Percentiles rank a stretch among this genome's conserved stretches.
Evolutionary conservation across 2,329 filamentous ascomycete species (phyloP).

Genomic region (Trichoderma lentiforme): DNA sequence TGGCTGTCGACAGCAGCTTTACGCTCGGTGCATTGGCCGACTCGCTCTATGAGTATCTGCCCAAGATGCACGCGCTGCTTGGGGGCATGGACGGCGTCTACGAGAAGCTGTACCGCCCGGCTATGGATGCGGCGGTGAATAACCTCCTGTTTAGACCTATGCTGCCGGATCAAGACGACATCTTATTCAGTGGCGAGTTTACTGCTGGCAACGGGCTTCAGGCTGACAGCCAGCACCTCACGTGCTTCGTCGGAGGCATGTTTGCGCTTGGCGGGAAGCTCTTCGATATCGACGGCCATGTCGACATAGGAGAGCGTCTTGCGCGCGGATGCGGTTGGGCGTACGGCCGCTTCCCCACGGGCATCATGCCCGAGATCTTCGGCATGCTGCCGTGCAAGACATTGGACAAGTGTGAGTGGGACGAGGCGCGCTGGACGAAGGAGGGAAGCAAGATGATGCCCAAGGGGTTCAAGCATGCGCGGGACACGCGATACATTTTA

Average conservation of each 20-base stretch:
- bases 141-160: slow-evolving; percentile 70
- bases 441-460: slow-evolving; percentile 30
- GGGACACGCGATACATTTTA: slow-evolving; percentile 48
- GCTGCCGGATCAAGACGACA: slow-evolving; percentile 56
- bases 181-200: slow-evolving; percentile 45
- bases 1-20: slow-evolving; percentile 45
- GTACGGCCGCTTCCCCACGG: slow-evolving; percentile 51
- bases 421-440: slow-evolving; percentile 30
- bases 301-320: slow-evolving; percentile 47
- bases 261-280: slow-evolving; percentile 62
- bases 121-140: slow-evolving; percentile 59
- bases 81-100: slow-evolving; percentile 62
- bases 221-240: slow-evolving; percentile 34
- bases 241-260: slow-evolving; percentile 68
- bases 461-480: slow-evolving; percentile 61
- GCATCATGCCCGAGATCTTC: slow-evolving; percentile 59
- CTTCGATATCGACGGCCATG: slow-evolving; percentile 48
- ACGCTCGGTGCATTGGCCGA: slow-evolving; percentile 55
- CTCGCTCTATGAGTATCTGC: slow-evolving; percentile 59
- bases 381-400: slow-evolving; percentile 44
- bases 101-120: slow-evolving; percentile 60
- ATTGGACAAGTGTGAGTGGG: slow-evolving; percentile 31
- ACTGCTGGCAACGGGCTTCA: slow-evolving; percentile 29
- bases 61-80: slow-evolving; percentile 62
- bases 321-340: slow-evolving; percentile 57